Conservation (phyloP, 768 basidiomycete genomes). For the Tulasnella sp. region DNA sequence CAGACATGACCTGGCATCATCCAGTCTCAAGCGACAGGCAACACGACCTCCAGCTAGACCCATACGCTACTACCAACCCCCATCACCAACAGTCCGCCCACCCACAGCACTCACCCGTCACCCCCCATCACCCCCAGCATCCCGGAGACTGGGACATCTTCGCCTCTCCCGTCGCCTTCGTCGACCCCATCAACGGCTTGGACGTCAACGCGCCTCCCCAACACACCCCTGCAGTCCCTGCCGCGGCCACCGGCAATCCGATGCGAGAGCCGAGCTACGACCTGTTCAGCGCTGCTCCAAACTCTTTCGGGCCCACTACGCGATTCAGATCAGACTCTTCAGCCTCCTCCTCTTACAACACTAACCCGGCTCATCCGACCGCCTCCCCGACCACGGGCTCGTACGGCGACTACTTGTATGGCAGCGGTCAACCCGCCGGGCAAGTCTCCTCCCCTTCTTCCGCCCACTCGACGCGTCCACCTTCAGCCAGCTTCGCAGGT, state of each 20-base stretch:
- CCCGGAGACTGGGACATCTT: constrained; percentile 23
- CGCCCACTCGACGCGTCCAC: constrained; percentile 71
- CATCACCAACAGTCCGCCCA: constrained; percentile 15
- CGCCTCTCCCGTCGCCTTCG: constrained; percentile 21
- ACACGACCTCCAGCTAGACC: constrained; percentile 22
- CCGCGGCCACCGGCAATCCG: neutral
- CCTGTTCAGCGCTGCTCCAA: constrained; percentile 46
- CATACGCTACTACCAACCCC: neutral
- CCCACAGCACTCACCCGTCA: neutral
- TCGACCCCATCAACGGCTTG: constrained; percentile 19
- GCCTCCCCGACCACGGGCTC: constrained; percentile 39
- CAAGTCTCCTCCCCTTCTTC: constrained; percentile 50
- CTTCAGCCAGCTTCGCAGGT: constrained; percentile 51
- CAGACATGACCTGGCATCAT: constrained; percentile 27
- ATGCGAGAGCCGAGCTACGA: constrained; percentile 52
- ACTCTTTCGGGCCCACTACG: constrained; percentile 44
- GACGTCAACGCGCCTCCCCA: neutral
- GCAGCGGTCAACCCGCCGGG: constrained; percentile 42
- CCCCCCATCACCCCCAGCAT: constrained; percentile 16
- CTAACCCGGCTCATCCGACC: constrained; percentile 57
- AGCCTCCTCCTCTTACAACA: constrained; percentile 62
- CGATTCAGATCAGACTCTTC: constrained; percentile 71
- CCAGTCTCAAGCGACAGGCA: constrained; percentile 25
- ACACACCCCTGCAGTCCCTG: neutral
- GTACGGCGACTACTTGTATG: constrained; percentile 54